Evolutionary conservation across 2,329 filamentous ascomycete genomes (phyloP), one percentile per base, ranked within the genome.

Genomic region (Malbranchea cinnamomea): DNA sequence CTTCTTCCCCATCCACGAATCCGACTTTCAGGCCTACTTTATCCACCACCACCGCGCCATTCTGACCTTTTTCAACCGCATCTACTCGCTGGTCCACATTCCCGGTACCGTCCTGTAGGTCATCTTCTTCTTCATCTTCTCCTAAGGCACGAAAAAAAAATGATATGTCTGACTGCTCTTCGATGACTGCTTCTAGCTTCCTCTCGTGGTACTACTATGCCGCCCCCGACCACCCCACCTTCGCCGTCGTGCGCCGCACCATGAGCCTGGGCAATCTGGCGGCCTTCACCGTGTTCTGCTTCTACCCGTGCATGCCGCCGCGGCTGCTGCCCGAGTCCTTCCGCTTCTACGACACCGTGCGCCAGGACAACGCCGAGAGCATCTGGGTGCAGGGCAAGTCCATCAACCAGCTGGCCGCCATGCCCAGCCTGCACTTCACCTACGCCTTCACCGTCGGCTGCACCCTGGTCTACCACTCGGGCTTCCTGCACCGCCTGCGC

Each of bases 261-360:
- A 67, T 74, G 63, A 70, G 69, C 14, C 60, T 74, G 41, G 68
- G 67, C 40, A 76, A 76, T 39, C 55, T 73, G 17, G 47, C 70
- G 31, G 69, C 71, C 25, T 75, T 76, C 39, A 41, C 67, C 37
- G 59, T 70, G 36, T 76, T 76, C 45, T 69, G 67, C n/a, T 50
- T 68, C 14, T 75, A 67, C 56, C 71, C 71, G 6, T 73, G 68
- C 45, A 75, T 74, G 68, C 71, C 71, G 2, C 71, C 70, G 31
- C 61, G 71, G 7, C 56, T 74, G 30, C 57, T 74, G 32, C 70
- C 69, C 39, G 62, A 68, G 33, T 61, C 67, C 38, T 74, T 61
- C 34, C 67, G 67, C 3, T 75, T 75, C 41, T 60, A 71, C 34
- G 71, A 75, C 39, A 73, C 67, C 1, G 71, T 75, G 8, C 69